A percentile compares a stretch with the other conserved stretches of the same genome.
These are phyloP conservation scores for Ustilago cynodontis DNA, from an alignment of 1,284 basidiomycete species.

Conservation along the genomic window DNA sequence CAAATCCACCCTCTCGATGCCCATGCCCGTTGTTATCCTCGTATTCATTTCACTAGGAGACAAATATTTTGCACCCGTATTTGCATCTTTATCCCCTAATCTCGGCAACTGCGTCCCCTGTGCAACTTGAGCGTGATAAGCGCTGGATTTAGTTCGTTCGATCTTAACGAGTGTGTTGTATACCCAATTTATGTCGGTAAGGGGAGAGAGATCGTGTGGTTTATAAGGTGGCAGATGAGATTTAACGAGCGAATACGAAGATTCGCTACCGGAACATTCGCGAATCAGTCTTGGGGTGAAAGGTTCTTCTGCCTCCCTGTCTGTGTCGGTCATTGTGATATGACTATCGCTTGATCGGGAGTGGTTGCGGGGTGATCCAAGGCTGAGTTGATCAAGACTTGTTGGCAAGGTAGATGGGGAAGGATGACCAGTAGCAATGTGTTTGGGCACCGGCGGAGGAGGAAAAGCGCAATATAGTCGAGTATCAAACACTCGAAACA, in stretches of 20 bases:
- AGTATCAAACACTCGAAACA: slow-evolving; percentile 91
- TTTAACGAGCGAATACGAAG: slow-evolving; percentile 80
- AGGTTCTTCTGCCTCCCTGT: background rate
- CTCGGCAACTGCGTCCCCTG: slow-evolving; percentile 8
- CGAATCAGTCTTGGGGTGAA: slow-evolving; percentile 75
- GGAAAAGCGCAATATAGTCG: slow-evolving; percentile 87
- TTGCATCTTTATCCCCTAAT: slow-evolving; percentile 17
- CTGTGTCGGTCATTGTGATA: slow-evolving; percentile 1
- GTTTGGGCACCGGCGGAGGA: background rate
- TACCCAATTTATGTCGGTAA: slow-evolving; percentile 90
- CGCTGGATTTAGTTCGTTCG: slow-evolving; percentile 67
- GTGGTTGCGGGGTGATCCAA: slow-evolving; percentile 12
- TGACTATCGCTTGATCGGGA: background rate
- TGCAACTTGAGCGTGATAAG: slow-evolving; percentile 29
- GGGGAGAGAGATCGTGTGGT: slow-evolving; percentile 85
- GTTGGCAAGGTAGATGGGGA: background rate
- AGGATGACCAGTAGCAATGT: background rate
- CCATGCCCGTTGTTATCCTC: slow-evolving; percentile 23
- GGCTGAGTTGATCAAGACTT: slow-evolving; percentile 8
- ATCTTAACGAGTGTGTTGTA: slow-evolving; percentile 80
- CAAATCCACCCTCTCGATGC: too few relatives aligned
- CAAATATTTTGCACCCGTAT: slow-evolving; percentile 21
- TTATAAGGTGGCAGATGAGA: slow-evolving; percentile 76
- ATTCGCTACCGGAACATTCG: slow-evolving; percentile 90
- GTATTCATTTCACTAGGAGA: slow-evolving; percentile 4